Evolutionary conservation across 2,329 filamentous ascomycete species (phyloP), one percentile per base, ranked within the genome.

Genomic region (Aaosphaeria arxii): DNA sequence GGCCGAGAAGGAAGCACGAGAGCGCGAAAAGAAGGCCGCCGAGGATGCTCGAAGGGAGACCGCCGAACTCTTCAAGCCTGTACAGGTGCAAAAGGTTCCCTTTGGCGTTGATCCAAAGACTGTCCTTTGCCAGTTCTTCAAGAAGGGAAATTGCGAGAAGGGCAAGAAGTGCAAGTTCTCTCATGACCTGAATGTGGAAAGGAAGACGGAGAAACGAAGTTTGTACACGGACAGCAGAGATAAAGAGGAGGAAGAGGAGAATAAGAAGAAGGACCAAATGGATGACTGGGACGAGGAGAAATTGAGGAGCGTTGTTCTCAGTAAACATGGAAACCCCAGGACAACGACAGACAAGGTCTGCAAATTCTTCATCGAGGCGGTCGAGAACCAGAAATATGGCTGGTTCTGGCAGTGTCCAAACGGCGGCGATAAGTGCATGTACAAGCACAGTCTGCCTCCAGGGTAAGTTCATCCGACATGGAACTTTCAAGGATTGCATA

Each of bases 381-480:
- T 99, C 54, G 94, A 99, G 74, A 94, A 99, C 67, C 89, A 91
- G 63, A 99, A 97, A 74, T 99, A 99, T 64, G 94, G 94, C 54
- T 99, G 94, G 94, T 97, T 99, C 75, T 99, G 94, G 94, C 80
- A 85, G 50, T 99, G 94, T 81, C 94, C 94, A 42, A 97, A 97
- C 66, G 91, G 91, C 56, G 92, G 89, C 55, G 88, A 99, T 69
- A 89, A 96, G 74, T 99, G 94, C 87, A 97, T 94, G 87, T 99
- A 99, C 71, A 91, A 88, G 74, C 94, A 99, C 72, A 91, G 88
- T 64, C 80, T 99, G 62, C 94, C 95, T 61, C 88, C 91, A 65
- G 94, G 94, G 89, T 95, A 83, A 66, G 88, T 83, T 32, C 31
- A 11, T 31, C 11, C 3, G n/a, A 11, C 36, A 9, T 24, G 11